Base-by-base conservation (phyloP, 148 eudicot species). In the Diospyros kaki region DNA sequence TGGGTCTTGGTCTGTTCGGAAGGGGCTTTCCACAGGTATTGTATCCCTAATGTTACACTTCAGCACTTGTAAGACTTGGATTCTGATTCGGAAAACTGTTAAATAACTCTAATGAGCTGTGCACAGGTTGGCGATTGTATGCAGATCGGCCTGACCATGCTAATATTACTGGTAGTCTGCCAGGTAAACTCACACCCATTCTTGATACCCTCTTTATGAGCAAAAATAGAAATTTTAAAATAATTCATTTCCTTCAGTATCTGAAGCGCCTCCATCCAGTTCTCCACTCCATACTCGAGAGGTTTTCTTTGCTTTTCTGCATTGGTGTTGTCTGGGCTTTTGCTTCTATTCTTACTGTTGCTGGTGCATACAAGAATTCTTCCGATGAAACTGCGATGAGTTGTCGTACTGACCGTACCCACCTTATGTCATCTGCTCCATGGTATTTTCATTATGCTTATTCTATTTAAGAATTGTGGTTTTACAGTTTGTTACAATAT, bases 11-110 rank as follows among this genome's bases (percentile, higher is more conserved):
- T 68, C 76, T 91, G 70, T 92, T 92, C 73, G 83, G 81, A 40
- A 86, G 92, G 81, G 98, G 97, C 52, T 95, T 95, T 78, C 89
- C 98, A 0, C 88, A 86, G 97, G 98, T 95, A 84, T 59, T 43
- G 2, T 38, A 2, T 6, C 4, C 14, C 41, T 28, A 9, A 4
- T 39, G 44, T 6, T 42, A 13, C 5, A 12, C 50, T 45, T 55
- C 9, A 41, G 44, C 39, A 46, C 11, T 46, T 13, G 18, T 42
- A 14, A 9, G 2, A 52, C 46, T 66, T 3, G 48, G 5, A 52
- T 39, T 43, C 61, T 64, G 11, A 38, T 46, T 56, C 9, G 11
- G 11, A 13, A 56, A 18, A 15, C 41, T 51, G 28, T 69, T 39
- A 40, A 41, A 52, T 66, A 28, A 18, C 51, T 72, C 44, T 66